phyloP scores from a whole-genome alignment of 768 basidiomycete species.

The Cyathus striatus region DNA sequence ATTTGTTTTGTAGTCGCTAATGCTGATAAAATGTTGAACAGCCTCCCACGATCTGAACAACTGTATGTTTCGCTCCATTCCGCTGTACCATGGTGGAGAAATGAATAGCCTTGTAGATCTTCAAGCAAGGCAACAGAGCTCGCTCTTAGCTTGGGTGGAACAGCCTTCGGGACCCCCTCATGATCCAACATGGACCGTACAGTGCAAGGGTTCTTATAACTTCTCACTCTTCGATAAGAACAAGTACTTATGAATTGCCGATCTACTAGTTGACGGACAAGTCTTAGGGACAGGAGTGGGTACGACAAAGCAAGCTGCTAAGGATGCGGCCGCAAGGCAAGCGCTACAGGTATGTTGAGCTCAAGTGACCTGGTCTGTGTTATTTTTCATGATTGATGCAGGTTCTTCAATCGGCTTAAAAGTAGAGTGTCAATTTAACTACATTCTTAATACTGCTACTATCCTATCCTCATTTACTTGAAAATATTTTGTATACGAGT shows the following conservation, averaged over 20 bases:
- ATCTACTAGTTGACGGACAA: constrained; percentile 37
- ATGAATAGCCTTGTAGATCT: constrained; percentile 16
- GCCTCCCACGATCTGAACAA: no score
- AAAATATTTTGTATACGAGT: no score
- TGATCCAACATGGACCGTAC: constrained; percentile 42
- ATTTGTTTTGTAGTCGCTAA: no score
- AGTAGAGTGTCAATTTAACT: no score
- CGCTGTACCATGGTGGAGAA: no score
- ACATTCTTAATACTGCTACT: no score
- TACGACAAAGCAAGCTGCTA: constrained; percentile 38
- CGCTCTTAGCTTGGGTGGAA: constrained; percentile 37
- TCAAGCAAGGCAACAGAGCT: constrained; percentile 12
- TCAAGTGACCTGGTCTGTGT: no score
- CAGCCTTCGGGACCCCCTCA: constrained; percentile 33
- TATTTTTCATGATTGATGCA: no score
- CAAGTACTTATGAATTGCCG: background rate
- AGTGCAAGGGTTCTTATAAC: constrained; percentile 55
- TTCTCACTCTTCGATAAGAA: background rate
- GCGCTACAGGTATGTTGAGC: constrained; percentile 33
- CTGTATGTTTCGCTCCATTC: background rate
- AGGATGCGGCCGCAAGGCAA: constrained; percentile 38
- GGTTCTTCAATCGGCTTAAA: no score
- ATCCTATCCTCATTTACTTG: no score
- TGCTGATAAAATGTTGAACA: no score
- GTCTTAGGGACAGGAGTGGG: constrained; percentile 43